Evolutionary conservation across 352 stramenopile species (phyloP).

Genomic region (Aphanomyces euteiches): DNA sequence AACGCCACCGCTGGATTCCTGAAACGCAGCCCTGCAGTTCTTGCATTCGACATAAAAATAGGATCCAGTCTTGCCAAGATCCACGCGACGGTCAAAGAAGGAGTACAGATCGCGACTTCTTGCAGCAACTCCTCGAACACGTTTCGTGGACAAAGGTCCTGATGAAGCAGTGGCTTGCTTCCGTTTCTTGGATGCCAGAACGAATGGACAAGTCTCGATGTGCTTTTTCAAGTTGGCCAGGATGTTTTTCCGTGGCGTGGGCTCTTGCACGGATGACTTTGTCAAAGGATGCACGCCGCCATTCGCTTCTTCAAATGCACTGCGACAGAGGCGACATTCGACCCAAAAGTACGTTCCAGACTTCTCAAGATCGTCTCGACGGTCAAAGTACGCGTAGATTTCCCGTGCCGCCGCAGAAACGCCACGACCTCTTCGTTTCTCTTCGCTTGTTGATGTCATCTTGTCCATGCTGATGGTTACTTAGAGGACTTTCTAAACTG

Average conservation of each 20-base stretch:
- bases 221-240: not conserved
- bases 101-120: not conserved
- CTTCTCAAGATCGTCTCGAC: not conserved
- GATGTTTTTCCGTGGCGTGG: not conserved
- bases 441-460: too few relatives aligned
- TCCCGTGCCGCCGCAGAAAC: not conserved
- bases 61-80: not conserved
- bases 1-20: not conserved
- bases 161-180: not conserved
- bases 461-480: too few relatives aligned
- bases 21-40: not conserved
- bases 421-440: too few relatives aligned
- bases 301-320: not conserved
- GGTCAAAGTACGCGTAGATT: constrained; percentile 2
- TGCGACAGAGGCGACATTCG: not conserved
- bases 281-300: not conserved
- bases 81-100: not conserved
- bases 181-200: not conserved
- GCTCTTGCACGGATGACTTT: not conserved
- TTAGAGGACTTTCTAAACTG: too few relatives aligned
- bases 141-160: not conserved
- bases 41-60: constrained; percentile 1
- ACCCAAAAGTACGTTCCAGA: not conserved
- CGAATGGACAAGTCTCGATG: not conserved
- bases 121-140: not conserved